Evolutionary conservation across 2,329 filamentous ascomycete species (phyloP).

Genomic region (Alternaria dauci): DNA sequence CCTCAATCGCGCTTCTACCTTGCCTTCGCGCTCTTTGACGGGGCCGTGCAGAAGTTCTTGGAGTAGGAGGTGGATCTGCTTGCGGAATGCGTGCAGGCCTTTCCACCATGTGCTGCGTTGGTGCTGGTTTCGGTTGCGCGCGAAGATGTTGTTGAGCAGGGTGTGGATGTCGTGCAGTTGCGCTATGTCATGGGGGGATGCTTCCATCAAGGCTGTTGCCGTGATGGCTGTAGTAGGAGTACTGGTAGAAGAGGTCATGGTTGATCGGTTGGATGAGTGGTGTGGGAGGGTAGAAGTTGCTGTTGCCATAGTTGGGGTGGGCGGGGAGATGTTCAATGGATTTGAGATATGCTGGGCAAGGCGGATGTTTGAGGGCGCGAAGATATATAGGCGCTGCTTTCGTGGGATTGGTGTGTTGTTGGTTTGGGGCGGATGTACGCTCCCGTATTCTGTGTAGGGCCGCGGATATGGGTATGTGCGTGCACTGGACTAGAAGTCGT

Average conservation of each 20-base stretch:
- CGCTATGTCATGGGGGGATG: conserved; percentile 37
- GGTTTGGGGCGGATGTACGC: conserved; percentile 15
- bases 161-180: conserved; percentile 53
- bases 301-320: not conserved
- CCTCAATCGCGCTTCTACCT: conserved; percentile 42
- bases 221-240: conserved; percentile 5
- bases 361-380: not conserved
- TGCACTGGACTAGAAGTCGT: conserved; percentile 8
- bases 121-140: conserved; percentile 93
- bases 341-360: not conserved
- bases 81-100: conserved; percentile 74
- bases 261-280: not conserved
- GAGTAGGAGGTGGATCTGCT: conserved; percentile 67
- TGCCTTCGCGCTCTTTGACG: conserved; percentile 22
- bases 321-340: not conserved
- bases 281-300: not conserved
- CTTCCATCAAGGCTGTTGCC: conserved; percentile 13
- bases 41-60: conserved; percentile 36
- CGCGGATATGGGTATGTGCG: conserved; percentile 15
- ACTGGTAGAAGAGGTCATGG: not conserved
- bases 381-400: not conserved
- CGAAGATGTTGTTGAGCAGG: conserved; percentile 75
- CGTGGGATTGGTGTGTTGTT: conserved; percentile 6
- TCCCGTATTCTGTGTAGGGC: conserved; percentile 12
- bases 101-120: conserved; percentile 83